Evolutionary conservation across 2,329 filamentous ascomycete genomes (phyloP).

Genomic region (Hysterium pulicare): DNA sequence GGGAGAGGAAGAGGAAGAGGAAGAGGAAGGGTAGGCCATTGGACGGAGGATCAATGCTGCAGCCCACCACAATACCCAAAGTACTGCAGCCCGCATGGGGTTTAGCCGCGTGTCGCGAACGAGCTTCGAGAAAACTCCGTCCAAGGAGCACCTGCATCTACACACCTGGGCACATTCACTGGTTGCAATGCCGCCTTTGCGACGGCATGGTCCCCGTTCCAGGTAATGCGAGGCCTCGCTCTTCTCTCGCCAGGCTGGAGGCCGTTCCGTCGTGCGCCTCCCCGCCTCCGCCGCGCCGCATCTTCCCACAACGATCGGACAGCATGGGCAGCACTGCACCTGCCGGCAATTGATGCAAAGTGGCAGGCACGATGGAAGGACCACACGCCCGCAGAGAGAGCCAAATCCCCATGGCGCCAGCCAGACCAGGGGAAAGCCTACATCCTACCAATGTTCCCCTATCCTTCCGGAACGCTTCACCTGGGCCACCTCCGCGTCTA

Average conservation of each 20-base stretch:
- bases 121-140: slow-evolving; percentile 13
- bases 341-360: slow-evolving; percentile 50
- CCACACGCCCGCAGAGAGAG: slow-evolving; percentile 9
- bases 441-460: slow-evolving; percentile 89
- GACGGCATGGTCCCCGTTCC: slow-evolving; percentile 15
- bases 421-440: slow-evolving; percentile 52
- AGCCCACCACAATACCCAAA: neutral
- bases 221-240: slow-evolving; percentile 28
- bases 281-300: slow-evolving; percentile 3
- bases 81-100: neutral
- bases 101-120: neutral
- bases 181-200: neutral
- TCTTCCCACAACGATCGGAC: neutral
- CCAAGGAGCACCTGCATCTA: neutral
- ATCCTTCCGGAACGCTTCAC: slow-evolving; percentile 82
- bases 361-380: slow-evolving; percentile 52
- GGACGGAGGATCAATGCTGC: no score
- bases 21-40: neutral
- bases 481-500: slow-evolving; percentile 86
- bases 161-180: neutral
- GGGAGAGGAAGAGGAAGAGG: neutral
- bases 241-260: slow-evolving; percentile 22
- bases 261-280: slow-evolving; percentile 1
- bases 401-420: slow-evolving; percentile 8
- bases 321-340: slow-evolving; percentile 22